A percentile compares a stretch with the other conserved stretches of the same genome.
phyloP scores from a whole-genome alignment of 441 rosid species.

The Capsella rubella region DNA sequence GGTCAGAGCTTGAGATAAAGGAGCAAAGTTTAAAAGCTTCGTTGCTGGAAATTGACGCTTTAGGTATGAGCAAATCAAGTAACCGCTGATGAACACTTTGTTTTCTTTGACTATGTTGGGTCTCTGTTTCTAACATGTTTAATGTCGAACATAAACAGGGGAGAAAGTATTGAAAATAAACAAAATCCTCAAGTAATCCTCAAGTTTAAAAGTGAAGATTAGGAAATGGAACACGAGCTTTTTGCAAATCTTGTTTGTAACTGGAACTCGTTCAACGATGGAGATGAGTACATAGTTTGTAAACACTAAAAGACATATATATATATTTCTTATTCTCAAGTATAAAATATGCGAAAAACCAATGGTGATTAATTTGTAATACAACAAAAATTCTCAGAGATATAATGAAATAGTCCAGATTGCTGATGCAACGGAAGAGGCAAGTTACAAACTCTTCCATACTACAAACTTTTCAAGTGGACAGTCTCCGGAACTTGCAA shows the following conservation, averaged over 20 bases:
- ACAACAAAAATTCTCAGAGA: background rate
- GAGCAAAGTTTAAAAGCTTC: background rate
- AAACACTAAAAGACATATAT: too few relatives aligned
- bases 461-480: background rate
- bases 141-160: background rate
- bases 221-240: background rate
- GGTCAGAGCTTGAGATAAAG: background rate
- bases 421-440: background rate
- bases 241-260: background rate
- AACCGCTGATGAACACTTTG: background rate
- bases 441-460: background rate
- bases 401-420: background rate
- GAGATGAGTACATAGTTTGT: background rate
- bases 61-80: background rate
- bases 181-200: background rate
- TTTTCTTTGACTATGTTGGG: background rate
- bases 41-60: background rate
- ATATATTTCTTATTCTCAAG: too few relatives aligned
- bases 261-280: background rate
- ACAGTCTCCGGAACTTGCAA: conserved; percentile 4
- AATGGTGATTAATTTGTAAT: background rate
- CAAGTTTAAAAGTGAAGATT: background rate
- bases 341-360: too few relatives aligned
- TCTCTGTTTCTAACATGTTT: background rate
- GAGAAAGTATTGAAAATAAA: background rate